Conservation (phyloP, 1,139 yeast genomes). For the Pichia sp. region DNA sequence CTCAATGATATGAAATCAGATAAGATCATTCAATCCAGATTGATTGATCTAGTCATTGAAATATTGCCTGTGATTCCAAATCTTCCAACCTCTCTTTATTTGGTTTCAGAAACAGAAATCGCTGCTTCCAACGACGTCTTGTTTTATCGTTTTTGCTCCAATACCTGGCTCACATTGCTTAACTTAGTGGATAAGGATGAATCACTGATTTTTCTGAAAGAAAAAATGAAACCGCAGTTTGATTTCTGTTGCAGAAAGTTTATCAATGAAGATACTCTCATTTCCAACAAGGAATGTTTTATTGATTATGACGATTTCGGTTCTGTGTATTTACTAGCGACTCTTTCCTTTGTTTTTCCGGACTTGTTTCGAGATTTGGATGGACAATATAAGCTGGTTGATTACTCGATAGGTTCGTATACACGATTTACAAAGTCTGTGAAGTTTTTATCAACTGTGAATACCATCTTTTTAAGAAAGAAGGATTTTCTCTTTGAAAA, state of each 20-base stretch:
- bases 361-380: constrained; percentile 14
- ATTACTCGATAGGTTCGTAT: constrained; percentile 12
- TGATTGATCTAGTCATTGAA: constrained; percentile 20
- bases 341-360: constrained; percentile 13
- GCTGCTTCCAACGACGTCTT: constrained; percentile 19
- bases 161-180: constrained; percentile 6
- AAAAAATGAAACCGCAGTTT: constrained; percentile 17
- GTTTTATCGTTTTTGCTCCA: constrained; percentile 15
- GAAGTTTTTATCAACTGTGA: constrained; percentile 16
- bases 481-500: constrained; percentile 7
- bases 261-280: constrained; percentile 10
- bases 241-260: constrained; percentile 14
- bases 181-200: constrained; percentile 3
- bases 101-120: constrained; percentile 17
- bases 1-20: constrained; percentile 17
- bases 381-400: constrained; percentile 13
- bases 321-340: constrained; percentile 9
- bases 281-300: constrained; percentile 9
- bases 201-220: constrained; percentile 5
- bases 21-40: constrained; percentile 17
- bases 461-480: constrained; percentile 13
- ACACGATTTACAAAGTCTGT: constrained; percentile 12
- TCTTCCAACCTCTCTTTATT: constrained; percentile 18
- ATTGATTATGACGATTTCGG: constrained; percentile 13
- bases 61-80: constrained; percentile 17